Evolutionary conservation across 2,329 filamentous ascomycete species (phyloP), one percentile per base, ranked within the genome.

Genomic region (Penicillium oxalicum): DNA sequence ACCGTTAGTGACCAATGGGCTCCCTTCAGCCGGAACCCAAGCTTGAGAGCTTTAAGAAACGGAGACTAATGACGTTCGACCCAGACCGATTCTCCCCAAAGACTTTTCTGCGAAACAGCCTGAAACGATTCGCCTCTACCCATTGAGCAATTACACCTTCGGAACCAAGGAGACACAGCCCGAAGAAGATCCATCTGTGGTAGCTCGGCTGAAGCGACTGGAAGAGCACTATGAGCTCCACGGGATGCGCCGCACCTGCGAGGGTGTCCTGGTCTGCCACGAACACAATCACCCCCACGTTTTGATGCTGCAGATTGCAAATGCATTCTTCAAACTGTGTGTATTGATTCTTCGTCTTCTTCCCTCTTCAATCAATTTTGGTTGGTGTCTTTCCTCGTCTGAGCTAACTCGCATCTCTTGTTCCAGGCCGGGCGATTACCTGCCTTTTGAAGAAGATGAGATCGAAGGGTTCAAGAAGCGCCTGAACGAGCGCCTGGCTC

Each of bases 251-350:
- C 85, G 93, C 48, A 97, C 93, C 13, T 96, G 91, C 71, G 93
- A 98, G 74, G 93, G 91, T 61, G 89, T 98, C 61, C 80, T 98
- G 41, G 89, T 98, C 59, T 98, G 93, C 74, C 93, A 98, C 70
- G 93, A 98, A 73, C 91, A 97, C 77, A 97, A 96, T 74, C 93
- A 97, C 71, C 93, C 93, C 11, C 93, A 98, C 71, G 95, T 98
- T 56, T 77, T 98, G 58, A 97, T 98, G 93, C 80, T 98, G 55
- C 93, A 98, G 77, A 98, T 98, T 63, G 93, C 93, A 45, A 98
- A 98, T 70, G 91, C 93, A 25, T 98, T 98, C 76, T 98, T 98
- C 77, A 98, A 98, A 75, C 81, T 98, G 69, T 84, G 72, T 12
- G 75, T 8, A 24, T 8, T 25, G 28, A 18, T 18, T 18, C 18